A percentile compares a stretch with the other conserved stretches of the same genome.
phyloP scores from a whole-genome alignment of 257 asterid species.

The Jacaranda copaia region DNA sequence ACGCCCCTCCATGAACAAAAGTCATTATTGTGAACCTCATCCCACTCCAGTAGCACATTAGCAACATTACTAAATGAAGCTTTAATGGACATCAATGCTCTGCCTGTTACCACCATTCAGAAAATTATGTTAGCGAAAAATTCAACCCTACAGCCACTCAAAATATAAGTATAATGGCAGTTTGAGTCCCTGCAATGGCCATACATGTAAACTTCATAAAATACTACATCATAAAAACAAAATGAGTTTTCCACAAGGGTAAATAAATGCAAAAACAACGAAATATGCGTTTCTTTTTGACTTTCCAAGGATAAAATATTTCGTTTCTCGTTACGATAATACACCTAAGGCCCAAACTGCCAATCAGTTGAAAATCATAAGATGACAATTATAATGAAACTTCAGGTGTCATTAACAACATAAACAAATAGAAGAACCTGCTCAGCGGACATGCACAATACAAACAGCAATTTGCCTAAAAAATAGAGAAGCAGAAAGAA shows the following conservation, averaged over 20 bases:
- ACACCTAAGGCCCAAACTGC: neutral
- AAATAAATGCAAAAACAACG: slow-evolving; percentile 8
- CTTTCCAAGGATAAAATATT: slow-evolving; percentile 5
- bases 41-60: slow-evolving; percentile 87
- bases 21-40: slow-evolving; percentile 76
- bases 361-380: slow-evolving; percentile 25
- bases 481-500: neutral
- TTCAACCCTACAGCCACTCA: neutral
- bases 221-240: neutral
- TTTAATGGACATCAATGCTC: slow-evolving; percentile 82
- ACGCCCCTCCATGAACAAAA: slow-evolving; percentile 97
- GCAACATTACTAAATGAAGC: slow-evolving; percentile 87
- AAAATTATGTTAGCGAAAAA: neutral
- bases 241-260: neutral
- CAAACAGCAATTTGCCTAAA: neutral
- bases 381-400: neutral
- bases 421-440: neutral
- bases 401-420: neutral
- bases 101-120: slow-evolving; percentile 53
- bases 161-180: neutral
- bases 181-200: neutral
- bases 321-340: neutral
- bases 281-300: slow-evolving; percentile 8
- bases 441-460: slow-evolving; percentile 8
- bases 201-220: neutral